Evolutionary conservation across 495 filamentous ascomycete species (phyloP), one percentile per base, ranked within the genome.

Genomic region (Aspergillus nidulans): DNA sequence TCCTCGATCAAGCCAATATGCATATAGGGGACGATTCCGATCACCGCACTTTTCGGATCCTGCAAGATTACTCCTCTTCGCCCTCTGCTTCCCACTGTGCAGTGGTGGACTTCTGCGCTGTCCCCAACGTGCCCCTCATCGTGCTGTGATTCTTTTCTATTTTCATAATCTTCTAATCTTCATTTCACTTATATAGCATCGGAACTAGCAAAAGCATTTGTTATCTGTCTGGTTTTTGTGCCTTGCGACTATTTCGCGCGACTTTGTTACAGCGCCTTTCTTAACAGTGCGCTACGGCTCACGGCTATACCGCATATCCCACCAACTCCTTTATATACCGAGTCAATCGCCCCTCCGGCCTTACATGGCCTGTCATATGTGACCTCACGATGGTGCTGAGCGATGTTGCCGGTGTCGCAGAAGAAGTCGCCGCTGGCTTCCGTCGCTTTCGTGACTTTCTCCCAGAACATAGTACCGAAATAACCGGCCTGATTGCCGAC

Each of bases 391-490:
- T 80, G 74, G 73, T 71, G 50, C 69, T 85, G 63, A 65, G 77
- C 55, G 64, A 68, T 25, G 69, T 75, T 57, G 80, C 77, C 61
- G 69, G 77, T 57, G 69, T 72, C 42, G 77, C 77, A 47, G 74
- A 82, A 56, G 78, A 81, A 46, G 73, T 79, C 48, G 81, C 81
- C 20, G 67, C 75, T 41, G 79, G 75, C 52, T 73, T 86, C 48
- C 65, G 67, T 42, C 55, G 65, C 15, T 85, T 85, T 62, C 68
- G 76, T 32, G 68, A 71, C 30, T 72, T 73, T 56, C 69, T 85
- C 40, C 78, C 80, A 26, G 71, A 81, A 47, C 64, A 75, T 59
- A 59, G 73, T n/a, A 72, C 77, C 7, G 80, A 82, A 44, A 80
- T 86, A 48, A 81, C 81, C 18, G 66, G 65, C 10, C 64, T 79